Base-by-base conservation (phyloP, 805 yeast genomes). In the Starmerella tilneyi region DNA sequence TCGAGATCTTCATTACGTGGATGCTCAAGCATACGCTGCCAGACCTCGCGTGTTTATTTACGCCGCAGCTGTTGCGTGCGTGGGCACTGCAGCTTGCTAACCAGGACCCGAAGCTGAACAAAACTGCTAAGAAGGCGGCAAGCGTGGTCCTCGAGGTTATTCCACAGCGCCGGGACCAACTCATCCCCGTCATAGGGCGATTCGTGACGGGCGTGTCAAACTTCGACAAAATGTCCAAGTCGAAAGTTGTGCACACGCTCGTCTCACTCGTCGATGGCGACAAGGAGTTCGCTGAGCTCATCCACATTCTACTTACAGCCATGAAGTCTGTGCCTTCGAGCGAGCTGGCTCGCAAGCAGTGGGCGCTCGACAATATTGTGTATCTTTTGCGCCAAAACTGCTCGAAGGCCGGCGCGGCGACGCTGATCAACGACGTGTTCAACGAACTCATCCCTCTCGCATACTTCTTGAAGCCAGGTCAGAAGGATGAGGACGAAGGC, bases 41-140 rank as follows among this genome's bases (percentile, higher is more conserved):
- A 4, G 35, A 49, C 20, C 44, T 60, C 11, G 42, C 33, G 8
- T 29, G 41, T 6, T 40, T 67, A 9, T 51, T 66, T 32, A 50
- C 59, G 12, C 56, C 59, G 7, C 47, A 53, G 33, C 24, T 53
- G 3, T 35, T 53, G n/a, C 39, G 41, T 12, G 84, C 85, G 58
- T 67, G 88, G 24, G 77, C 84, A 50, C 81, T 84, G 60, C 96
- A 88, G 59, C 66, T 81, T 5, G 69, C 84, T 1, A 81, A 81
- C 51, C 56, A 69, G 4, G 78, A 76, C 49, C 70, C 95, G 44
- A 60, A 76, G 44, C 67, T 89, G 41, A 72, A 82, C 64, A 81
- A 78, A 53, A 67, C 81, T 30, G 79, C 94, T 2, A 73, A 72
- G 39, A 68, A 66, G 46, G 69, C 74, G 0, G 63, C 82, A 36